Base-by-base conservation (phyloP, 2,329 filamentous ascomycete genomes). In the Tolypocladium endophyticum region DNA sequence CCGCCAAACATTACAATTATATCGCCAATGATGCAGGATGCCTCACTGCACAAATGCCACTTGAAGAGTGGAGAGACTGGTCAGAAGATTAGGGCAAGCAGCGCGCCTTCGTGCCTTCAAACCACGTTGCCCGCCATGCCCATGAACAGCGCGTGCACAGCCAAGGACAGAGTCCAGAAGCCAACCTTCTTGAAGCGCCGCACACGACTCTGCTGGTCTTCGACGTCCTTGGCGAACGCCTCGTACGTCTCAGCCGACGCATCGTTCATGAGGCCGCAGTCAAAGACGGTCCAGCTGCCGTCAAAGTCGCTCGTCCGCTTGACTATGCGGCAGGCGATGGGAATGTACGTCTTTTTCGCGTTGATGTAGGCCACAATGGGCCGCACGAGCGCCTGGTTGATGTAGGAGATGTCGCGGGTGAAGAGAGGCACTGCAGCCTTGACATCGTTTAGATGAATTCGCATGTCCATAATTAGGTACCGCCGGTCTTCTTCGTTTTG, bases 331-430 rank as follows among this genome's bases (percentile, higher is more conserved):
- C 94, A 97, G 67, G 88, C 89, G 67, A 99, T 91, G 33, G 94
- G 94, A 52, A 99, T 97, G 69, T 96, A 97, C 0, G 93, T 96
- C 70, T 87, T 88, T 72, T 92, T 90, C 50, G 91, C 90, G 74
- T 99, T 99, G 75, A 99, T 97, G 72, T 97, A 99, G 8, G 94
- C 94, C 47, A 99, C 92, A 62, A 99, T 99, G 20, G 94, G 94
- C 5, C 94, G 86, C 41, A 97, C 90, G 5, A 97, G 85, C 1
- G 94, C 92, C 72, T 96, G 95, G 74, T 97, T 97, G 68, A 97
- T 89, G 72, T 97, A 99, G 0, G 91, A 95, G 56, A 97, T 84
- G 70, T 97, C 89, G 20, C 85, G 87, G 1, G 89, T 96, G 76
- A 99, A 97, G 57, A 97, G 82, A 0, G 94, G 94, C 1, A 99